Percentiles rank a stretch among this genome's conserved stretches.
Evolutionary conservation across 768 basidiomycete genomes (phyloP).

Genomic region (Kwoniella sp.): DNA sequence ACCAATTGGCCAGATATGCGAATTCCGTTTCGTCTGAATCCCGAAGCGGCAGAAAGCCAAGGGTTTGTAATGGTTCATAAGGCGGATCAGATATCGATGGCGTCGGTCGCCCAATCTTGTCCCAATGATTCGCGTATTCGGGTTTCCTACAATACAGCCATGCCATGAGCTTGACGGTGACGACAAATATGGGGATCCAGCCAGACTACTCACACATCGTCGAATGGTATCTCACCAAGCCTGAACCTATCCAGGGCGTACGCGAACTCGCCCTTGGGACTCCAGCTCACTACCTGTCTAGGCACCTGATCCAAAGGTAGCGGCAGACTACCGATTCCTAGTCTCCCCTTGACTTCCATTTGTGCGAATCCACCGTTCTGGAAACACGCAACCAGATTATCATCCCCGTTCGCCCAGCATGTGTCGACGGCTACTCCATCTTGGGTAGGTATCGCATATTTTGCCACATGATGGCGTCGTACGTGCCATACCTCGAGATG

Average conservation of each 20-base stretch:
- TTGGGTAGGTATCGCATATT: conserved; percentile 43
- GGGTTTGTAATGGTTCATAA: conserved; percentile 48
- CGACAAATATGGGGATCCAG: too few species aligned
- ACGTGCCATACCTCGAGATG: conserved; percentile 56
- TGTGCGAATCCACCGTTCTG: conserved; percentile 50
- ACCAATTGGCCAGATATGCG: conserved; percentile 48
- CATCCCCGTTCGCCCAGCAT: conserved; percentile 39
- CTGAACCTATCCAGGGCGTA: conserved; percentile 49
- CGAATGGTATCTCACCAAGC: conserved; percentile 53
- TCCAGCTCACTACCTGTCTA: conserved; percentile 50
- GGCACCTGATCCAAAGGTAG: conserved; percentile 49
- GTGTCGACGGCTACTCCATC: conserved; percentile 46
- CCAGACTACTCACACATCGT: conserved; percentile 52
- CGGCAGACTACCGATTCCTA: conserved; percentile 14
- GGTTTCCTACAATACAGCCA: conserved; percentile 36
- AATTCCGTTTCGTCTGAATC: conserved; percentile 45
- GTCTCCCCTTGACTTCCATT: conserved; percentile 31
- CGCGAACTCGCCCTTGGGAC: conserved; percentile 44
- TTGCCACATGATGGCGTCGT: conserved; percentile 48
- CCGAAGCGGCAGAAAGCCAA: conserved; percentile 30
- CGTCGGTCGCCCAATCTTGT: conserved; percentile 40
- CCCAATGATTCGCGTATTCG: conserved; percentile 45
- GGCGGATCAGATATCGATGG: conserved; percentile 44
- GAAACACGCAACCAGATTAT: conserved; percentile 43
- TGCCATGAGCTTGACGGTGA: not conserved